Evolutionary conservation across 768 basidiomycete genomes (phyloP), one percentile per base, ranked within the genome.

Genomic region (Tubosaeta sp.): DNA sequence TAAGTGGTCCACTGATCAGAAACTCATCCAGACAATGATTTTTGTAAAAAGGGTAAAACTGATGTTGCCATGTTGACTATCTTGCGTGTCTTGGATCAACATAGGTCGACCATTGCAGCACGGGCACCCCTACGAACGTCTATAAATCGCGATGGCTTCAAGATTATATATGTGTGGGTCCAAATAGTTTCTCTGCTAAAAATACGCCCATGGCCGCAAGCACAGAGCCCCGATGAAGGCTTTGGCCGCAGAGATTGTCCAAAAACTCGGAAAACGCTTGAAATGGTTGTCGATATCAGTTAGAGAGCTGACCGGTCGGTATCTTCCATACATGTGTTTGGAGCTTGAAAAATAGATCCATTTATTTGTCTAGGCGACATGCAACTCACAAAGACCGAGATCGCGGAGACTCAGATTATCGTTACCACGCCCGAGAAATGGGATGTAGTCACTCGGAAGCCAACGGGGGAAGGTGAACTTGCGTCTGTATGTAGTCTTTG

Each of bases 391-490:
- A 87, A 89, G 67, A 78, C 83, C 32, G 95, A 98, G 71, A 94
- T 99, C 53, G 87, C 88, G 1, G 84, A 88, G 68, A 98, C 96
- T 10, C 95, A 97, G 64, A 86, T 99, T 40, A 98, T 99, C 52
- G 94, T 99, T 7, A 99, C 96, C 2, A 99, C 96, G 1, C 96
- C 96, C 0, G 96, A 99, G 67, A 99, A 99, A 68, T 99, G 96
- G 96, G 96, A 98, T 59, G 96, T 99, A 0, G 96, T 99, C 3
- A 99, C 96, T 9, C 76, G 96, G 54, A 98, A 96, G 66, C 93
- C 95, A 1, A 93, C 89, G 1, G 94, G 94, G 8, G 96, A 98
- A 71, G 95, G 94, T 12, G 94, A 98, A 65, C 74, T 98, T n/a
- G 90, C 90, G 30, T 87, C 91, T 45, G 94, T 94, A 55, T 49